phyloP scores from a whole-genome alignment of 2,329 filamentous ascomycete species.

The Sarocladiaceae sp. region DNA sequence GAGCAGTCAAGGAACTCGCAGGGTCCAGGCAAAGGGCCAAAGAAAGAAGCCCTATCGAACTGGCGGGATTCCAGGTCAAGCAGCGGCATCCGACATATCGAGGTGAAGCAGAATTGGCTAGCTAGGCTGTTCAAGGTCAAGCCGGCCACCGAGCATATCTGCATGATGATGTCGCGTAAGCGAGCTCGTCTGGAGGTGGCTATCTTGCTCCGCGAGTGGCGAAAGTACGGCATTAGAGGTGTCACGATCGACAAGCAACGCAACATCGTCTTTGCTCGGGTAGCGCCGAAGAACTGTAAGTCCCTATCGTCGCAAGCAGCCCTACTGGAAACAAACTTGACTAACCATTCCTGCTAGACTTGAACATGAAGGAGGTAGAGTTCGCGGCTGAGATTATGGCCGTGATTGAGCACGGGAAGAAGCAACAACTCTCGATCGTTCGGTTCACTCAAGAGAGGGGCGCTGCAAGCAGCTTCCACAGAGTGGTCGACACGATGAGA shows the following conservation, averaged over 20 bases:
- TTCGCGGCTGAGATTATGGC: constrained; percentile 87
- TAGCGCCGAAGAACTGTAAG: constrained; percentile 77
- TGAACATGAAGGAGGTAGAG: constrained; percentile 80
- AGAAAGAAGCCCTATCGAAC: constrained; percentile 2
- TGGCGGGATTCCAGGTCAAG: constrained; percentile 11
- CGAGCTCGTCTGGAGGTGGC: constrained; percentile 73
- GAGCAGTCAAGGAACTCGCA: background rate
- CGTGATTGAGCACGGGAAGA: constrained; percentile 79
- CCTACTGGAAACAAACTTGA: too few relatives aligned
- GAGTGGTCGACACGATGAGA: constrained; percentile 73
- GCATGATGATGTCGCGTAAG: constrained; percentile 65
- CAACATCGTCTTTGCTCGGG: constrained; percentile 74
- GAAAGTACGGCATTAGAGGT: constrained; percentile 74
- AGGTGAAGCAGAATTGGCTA: constrained; percentile 79
- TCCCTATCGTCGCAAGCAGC: too few relatives aligned
- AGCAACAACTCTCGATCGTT: constrained; percentile 71
- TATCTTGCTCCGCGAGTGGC: constrained; percentile 73
- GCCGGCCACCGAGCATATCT: constrained; percentile 70
- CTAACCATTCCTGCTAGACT: constrained; percentile 46
- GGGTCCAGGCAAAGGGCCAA: background rate
- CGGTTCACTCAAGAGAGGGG: constrained; percentile 87
- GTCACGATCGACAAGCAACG: constrained; percentile 74
- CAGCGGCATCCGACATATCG: constrained; percentile 47
- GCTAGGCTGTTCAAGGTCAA: constrained; percentile 86
- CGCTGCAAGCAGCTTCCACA: constrained; percentile 85